Evolutionary conservation across 2,329 filamentous ascomycete genomes (phyloP).

Genomic region (Neonectria neomacrospora): DNA sequence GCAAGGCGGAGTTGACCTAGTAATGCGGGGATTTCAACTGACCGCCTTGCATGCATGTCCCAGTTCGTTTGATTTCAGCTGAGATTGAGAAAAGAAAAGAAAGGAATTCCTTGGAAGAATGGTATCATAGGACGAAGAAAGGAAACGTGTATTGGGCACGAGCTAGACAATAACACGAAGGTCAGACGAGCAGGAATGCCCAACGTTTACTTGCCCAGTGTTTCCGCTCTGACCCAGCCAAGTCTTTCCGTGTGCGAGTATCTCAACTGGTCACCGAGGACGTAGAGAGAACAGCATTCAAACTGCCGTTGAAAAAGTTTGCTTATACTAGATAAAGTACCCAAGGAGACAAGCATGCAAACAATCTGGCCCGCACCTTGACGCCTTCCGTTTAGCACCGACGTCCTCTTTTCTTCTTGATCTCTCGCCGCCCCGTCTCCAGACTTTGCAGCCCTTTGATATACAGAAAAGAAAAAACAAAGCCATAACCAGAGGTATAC

Average conservation of each 20-base stretch:
- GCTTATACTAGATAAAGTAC: neutral
- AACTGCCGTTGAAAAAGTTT: neutral
- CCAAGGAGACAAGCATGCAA: slow-evolving; percentile 8
- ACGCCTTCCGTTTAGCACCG: neutral
- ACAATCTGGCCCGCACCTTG: slow-evolving; percentile 14
- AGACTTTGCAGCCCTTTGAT: slow-evolving; percentile 31
- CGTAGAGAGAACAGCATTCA: no score
- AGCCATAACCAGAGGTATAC: neutral
- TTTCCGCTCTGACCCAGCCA: neutral
- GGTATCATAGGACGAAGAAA: neutral
- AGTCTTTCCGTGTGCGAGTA: no score
- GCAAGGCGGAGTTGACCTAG: neutral
- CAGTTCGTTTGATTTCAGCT: neutral
- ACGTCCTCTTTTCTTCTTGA: slow-evolving; percentile 6
- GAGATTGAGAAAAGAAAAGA: neutral
- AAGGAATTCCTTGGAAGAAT: neutral
- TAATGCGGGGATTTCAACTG: no score
- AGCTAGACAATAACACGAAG: no score
- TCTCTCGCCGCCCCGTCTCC: slow-evolving; percentile 19
- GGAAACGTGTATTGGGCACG: neutral
- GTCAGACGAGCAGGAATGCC: no score
- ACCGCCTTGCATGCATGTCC: no score
- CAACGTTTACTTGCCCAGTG: neutral
- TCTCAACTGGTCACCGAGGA: no score
- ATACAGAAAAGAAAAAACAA: slow-evolving; percentile 24